These are phyloP conservation scores for Sporothrix curviconia DNA, from an alignment of 2,329 filamentous ascomycete species.

Conservation along the genomic window DNA sequence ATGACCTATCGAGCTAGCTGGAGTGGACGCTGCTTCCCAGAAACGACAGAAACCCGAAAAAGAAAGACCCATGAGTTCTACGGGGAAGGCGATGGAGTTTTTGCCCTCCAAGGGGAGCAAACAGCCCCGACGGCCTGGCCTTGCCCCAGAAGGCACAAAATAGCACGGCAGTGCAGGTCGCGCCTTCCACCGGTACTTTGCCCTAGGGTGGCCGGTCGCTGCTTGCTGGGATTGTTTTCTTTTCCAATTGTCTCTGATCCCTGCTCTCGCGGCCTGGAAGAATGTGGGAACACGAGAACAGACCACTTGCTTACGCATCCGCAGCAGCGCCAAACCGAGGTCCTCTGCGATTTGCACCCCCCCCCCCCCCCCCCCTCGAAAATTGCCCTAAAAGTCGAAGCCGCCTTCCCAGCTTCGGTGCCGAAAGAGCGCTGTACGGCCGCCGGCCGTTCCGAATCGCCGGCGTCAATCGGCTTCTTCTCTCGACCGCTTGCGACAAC, in stretches of 20 bases:
- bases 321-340: not conserved
- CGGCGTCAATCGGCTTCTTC: slow-evolving; percentile 23
- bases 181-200: not conserved
- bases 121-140: no score
- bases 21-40: not conserved
- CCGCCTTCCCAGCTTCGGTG: no score
- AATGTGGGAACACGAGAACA: slow-evolving; percentile 3
- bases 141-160: not conserved
- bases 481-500: slow-evolving; percentile 7
- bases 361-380: slow-evolving; percentile 2
- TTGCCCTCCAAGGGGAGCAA: no score
- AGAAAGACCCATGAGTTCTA: not conserved
- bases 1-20: not conserved
- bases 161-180: not conserved
- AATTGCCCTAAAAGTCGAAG: slow-evolving; percentile 22
- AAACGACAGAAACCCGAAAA: not conserved
- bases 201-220: not conserved
- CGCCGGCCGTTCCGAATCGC: slow-evolving; percentile 24
- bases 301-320: not conserved
- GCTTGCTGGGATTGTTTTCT: not conserved
- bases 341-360: no score
- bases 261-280: not conserved
- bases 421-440: slow-evolving; percentile 28
- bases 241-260: not conserved
- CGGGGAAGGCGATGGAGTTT: not conserved